phyloP scores from a whole-genome alignment of 1,284 basidiomycete species.

The Sporisorium sorghi region DNA sequence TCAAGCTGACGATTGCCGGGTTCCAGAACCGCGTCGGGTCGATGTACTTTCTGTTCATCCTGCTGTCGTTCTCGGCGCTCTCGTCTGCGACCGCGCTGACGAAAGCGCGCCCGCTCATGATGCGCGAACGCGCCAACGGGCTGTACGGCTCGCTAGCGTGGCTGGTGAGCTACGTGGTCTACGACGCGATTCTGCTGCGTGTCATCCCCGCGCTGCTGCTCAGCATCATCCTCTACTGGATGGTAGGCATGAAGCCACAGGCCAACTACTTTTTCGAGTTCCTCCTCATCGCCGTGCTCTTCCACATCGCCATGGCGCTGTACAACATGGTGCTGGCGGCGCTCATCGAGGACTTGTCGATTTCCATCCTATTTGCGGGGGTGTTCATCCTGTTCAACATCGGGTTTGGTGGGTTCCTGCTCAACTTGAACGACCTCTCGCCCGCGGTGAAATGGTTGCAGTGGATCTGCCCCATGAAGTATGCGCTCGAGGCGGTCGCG shows the following conservation, averaged over 20 bases:
- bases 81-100: slow-evolving; percentile 45
- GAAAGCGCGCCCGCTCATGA: slow-evolving; percentile 51
- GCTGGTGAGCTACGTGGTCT: slow-evolving; percentile 52
- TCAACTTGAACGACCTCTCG: slow-evolving; percentile 53
- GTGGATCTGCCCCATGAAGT: slow-evolving; percentile 59
- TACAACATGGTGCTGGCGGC: slow-evolving; percentile 57
- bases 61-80: slow-evolving; percentile 50
- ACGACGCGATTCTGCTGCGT: slow-evolving; percentile 53
- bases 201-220: slow-evolving; percentile 43
- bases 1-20: slow-evolving; percentile 55
- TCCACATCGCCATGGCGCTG: slow-evolving; percentile 47
- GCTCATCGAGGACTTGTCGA: slow-evolving; percentile 48
- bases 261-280: slow-evolving; percentile 58
- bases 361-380: slow-evolving; percentile 49
- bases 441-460: slow-evolving; percentile 54
- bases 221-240: slow-evolving; percentile 54
- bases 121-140: slow-evolving; percentile 59
- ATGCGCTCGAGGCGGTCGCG: slow-evolving; percentile 60
- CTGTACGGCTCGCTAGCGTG: slow-evolving; percentile 52
- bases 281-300: slow-evolving; percentile 54
- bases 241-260: slow-evolving; percentile 55
- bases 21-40: slow-evolving; percentile 61
- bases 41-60: slow-evolving; percentile 60
- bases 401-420: slow-evolving; percentile 58
- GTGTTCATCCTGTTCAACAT: slow-evolving; percentile 60